Base-by-base conservation (phyloP, 164 flowering plant genomes). In the Piper betle region DNA sequence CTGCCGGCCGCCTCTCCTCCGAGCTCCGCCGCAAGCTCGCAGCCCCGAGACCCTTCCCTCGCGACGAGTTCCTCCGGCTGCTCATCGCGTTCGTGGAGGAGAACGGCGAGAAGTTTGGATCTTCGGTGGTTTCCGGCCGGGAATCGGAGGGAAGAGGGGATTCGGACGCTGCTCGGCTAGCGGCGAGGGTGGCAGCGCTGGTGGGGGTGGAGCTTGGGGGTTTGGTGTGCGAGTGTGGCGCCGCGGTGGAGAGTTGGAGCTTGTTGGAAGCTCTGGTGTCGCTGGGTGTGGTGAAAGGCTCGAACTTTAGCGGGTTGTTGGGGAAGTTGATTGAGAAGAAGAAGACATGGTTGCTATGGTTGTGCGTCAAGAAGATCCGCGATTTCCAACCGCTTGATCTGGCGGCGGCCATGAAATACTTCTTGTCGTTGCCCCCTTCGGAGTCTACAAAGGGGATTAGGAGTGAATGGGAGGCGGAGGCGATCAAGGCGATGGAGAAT, bases 401-500 rank as follows among this genome's bases (percentile, higher is more conserved):
- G 55, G 66, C 77, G 19, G 48, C 63, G 62, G 60, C 91, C 58
- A 72, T 90, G 83, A 88, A 74, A 66, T 83, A 80, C 65, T 94
- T 91, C 60, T 74, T 94, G 37, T 68, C 71, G 15, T 78, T 82
- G 0, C 57, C 77, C 0, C 70, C 66, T 54, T 82, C 72, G 41
- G 81, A 68, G 20, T 53, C 55, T 53, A 73, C 84, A 82, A 60
- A 52, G 12, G 69, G 56, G 39, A 82, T 84, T 64, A 75, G 77
- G 68, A 72, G 73, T 58, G 86, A 85, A 59, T 94, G 97, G 99
- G 91, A 91, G 70, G 79, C 64, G 17, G 82, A 85, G 63, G 96
- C 81, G 2, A 39, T 73, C 19, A 52, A 61, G 12, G 87, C 88
- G 2, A 68, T 83, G 9, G 87, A 82, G 58, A 81, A 65, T 68